Evolutionary conservation across 148 eudicot species (phyloP).

Genomic region (Hydrangea macrophylla): DNA sequence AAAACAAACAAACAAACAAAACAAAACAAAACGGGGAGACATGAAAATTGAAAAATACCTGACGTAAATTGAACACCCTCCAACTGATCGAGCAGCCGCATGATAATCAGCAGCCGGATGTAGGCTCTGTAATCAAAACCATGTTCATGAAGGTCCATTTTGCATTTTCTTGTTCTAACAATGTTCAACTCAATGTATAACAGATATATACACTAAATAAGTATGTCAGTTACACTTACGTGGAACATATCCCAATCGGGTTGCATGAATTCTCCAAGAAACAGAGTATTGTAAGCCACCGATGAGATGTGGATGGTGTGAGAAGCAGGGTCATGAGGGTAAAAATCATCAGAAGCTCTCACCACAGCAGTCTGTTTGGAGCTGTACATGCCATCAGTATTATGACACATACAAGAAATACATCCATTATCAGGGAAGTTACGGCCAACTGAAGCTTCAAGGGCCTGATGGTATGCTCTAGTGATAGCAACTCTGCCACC

Average conservation of each 20-base stretch:
- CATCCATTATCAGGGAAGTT: constrained; percentile 90
- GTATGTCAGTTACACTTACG: constrained; percentile 39
- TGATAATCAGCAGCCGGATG: constrained; percentile 97
- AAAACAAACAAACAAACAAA: no score
- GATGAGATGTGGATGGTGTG: constrained; percentile 92
- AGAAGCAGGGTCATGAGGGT: constrained; percentile 92
- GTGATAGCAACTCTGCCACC: constrained; percentile 94
- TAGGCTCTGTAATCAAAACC: constrained; percentile 53
- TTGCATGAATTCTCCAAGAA: constrained; percentile 95
- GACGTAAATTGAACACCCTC: constrained; percentile 91
- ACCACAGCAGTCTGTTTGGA: constrained; percentile 71
- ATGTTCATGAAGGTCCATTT: constrained; percentile 10
- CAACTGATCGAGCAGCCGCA: constrained; percentile 87
- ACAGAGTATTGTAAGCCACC: constrained; percentile 77
- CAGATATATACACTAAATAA: background rate
- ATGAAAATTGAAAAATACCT: constrained; percentile 45
- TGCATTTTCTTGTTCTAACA: background rate
- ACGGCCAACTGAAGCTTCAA: constrained; percentile 69
- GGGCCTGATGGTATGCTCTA: constrained; percentile 70
- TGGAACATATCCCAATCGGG: constrained; percentile 99
- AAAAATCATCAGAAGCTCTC: constrained; percentile 94
- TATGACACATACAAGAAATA: constrained; percentile 94
- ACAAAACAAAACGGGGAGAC: no score
- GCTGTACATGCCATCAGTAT: constrained; percentile 81
- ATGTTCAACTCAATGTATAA: background rate